Percentiles rank a stretch among this genome's conserved stretches.
Conservation (phyloP, 306 rosid species). For the Carpinus fangiana region DNA sequence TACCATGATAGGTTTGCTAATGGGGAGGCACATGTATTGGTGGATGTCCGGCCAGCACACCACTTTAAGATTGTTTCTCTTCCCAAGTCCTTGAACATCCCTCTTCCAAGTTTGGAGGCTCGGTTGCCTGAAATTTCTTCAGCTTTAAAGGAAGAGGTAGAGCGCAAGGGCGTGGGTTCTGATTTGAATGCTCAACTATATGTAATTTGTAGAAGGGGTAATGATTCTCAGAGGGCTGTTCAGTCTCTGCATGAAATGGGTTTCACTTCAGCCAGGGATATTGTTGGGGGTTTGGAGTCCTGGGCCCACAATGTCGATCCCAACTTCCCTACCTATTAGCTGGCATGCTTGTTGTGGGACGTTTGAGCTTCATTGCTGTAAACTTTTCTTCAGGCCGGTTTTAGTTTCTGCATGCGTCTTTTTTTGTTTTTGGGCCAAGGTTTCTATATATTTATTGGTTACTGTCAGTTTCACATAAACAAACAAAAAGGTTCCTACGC, state of each 20-base stretch:
- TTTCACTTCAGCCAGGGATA: conserved; percentile 72
- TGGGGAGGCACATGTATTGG: conserved; percentile 63
- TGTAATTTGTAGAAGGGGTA: conserved; percentile 89
- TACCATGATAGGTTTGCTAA: conserved; percentile 50
- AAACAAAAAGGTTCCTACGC: background rate
- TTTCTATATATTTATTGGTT: background rate
- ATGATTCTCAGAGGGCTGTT: conserved; percentile 97
- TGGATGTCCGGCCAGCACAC: conserved; percentile 84
- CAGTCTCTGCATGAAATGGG: conserved; percentile 73
- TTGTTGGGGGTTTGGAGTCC: conserved; percentile 80
- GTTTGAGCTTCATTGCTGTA: background rate
- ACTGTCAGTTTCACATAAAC: background rate
- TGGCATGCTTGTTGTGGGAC: background rate
- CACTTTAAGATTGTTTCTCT: conserved; percentile 90
- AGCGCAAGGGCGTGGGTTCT: conserved; percentile 4
- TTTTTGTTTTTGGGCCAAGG: background rate
- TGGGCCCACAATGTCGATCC: conserved; percentile 85
- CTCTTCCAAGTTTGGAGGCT: conserved; percentile 63
- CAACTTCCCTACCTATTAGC: conserved; percentile 56
- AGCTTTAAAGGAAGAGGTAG: conserved; percentile 36
- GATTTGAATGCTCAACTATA: conserved; percentile 38
- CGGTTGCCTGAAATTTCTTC: conserved; percentile 54
- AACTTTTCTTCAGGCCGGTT: background rate
- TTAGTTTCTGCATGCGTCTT: background rate
- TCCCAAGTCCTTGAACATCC: conserved; percentile 80